Base-by-base conservation (phyloP, 805 yeast species). In the Starmerella sirachaensis region DNA sequence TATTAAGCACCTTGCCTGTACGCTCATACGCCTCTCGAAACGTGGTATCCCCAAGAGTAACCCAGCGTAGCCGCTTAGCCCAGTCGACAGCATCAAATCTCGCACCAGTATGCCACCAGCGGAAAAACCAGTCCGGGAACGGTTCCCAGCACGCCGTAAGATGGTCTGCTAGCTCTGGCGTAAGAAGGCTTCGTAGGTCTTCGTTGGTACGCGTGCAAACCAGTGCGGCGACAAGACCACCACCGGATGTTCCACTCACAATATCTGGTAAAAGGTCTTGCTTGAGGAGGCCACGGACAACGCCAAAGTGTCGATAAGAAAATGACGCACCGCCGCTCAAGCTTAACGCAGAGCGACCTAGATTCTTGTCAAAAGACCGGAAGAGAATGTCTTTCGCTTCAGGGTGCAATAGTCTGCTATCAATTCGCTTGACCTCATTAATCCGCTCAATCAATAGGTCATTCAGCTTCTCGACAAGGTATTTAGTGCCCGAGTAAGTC, bases 261-360 rank as follows among this genome's bases (percentile, higher is more conserved):
- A 80, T 76, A 4, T 65, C 64, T 1, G 93, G 93, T 35, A 80
- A 59, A 34, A 71, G 58, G 53, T 76, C 78, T 40, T 70, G 69
- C 41, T 81, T 85, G 5, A 79, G 57, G 27, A 81, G 56, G 0
- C 85, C 86, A 45, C 75, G 76, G 19, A 79, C 66, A 3, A 80
- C 71, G 2, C 93, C 93, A 57, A 78, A 76, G 56, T 80, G 93
- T 22, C 76, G 72, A 48, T 78, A 76, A 1, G 86, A 73, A 55
- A 80, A 81, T 21, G 80, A 70, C 1, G 85, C 93, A 18, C 91
- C 93, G 3, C 93, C 91, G 39, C 79, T 70, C 19, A 80, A 62
- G 45, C 83, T 75, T 12, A 80, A 59, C 0, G 88, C 85, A 0
- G 84, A 65, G 41, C 70, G 70, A 7, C 93, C 93, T 53, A 70